A percentile compares a stretch with the other conserved stretches of the same genome.
These are phyloP conservation scores for Citrus australasica DNA, from an alignment of 345 rosid species.

Conservation along the genomic window DNA sequence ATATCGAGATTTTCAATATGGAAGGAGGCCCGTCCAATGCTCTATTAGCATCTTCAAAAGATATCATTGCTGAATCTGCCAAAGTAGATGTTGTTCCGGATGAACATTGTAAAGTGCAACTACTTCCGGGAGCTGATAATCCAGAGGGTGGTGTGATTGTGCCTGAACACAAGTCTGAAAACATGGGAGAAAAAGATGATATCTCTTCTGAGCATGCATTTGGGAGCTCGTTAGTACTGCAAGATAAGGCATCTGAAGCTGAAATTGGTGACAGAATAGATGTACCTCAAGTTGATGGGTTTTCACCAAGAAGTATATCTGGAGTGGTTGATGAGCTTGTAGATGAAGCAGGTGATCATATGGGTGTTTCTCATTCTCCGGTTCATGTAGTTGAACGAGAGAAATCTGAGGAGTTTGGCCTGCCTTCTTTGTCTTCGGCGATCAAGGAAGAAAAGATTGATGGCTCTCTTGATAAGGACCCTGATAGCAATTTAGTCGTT, in stretches of 20 bases:
- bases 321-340: constrained; percentile 1
- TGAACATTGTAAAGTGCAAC: not conserved
- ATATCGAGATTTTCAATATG: not conserved
- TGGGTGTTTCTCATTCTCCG: constrained; percentile 9
- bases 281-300: constrained; percentile 6
- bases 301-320: constrained; percentile 1
- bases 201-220: not conserved
- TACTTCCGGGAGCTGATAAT: not conserved
- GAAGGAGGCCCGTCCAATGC: not conserved
- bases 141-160: not conserved
- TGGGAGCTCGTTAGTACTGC: not conserved
- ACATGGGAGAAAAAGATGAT: constrained; percentile 12
- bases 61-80: not conserved
- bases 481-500: not conserved
- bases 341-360: constrained; percentile 10
- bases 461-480: constrained; percentile 1
- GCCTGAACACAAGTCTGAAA: constrained; percentile 1
- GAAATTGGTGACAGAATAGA: constrained; percentile 11
- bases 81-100: not conserved
- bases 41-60: not conserved
- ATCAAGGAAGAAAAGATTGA: constrained; percentile 8
- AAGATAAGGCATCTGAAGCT: constrained; percentile 13
- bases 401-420: not conserved
- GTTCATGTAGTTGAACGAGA: not conserved
- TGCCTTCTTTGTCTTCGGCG: constrained; percentile 6